These are phyloP conservation scores for Phyllosticta ampelicida DNA, from an alignment of 2,329 filamentous ascomycete species.

Conservation along the genomic window DNA sequence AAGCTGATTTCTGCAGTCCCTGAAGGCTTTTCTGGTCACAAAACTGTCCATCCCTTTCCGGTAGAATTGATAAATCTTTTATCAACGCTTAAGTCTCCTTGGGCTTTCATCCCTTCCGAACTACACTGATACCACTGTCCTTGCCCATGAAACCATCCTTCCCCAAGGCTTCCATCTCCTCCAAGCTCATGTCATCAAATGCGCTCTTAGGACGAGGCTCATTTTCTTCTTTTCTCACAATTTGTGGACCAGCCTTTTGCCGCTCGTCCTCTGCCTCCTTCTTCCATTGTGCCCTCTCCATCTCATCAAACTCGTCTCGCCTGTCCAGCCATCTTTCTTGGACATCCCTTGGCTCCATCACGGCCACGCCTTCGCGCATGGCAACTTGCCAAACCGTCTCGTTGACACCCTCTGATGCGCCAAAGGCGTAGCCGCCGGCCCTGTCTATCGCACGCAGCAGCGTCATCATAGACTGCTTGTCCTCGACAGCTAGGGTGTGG, in stretches of 20 bases:
- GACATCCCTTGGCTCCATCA: slow-evolving; percentile 76
- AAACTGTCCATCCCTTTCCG: not conserved
- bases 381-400: slow-evolving; percentile 96
- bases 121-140: slow-evolving; percentile 60
- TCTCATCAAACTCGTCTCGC: slow-evolving; percentile 75
- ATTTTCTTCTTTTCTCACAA: slow-evolving; percentile 11
- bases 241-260: slow-evolving; percentile 4
- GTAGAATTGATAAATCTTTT: not conserved
- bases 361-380: slow-evolving; percentile 60
- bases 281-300: slow-evolving; percentile 64
- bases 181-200: slow-evolving; percentile 26
- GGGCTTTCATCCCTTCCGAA: slow-evolving; percentile 41
- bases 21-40: too few relatives aligned
- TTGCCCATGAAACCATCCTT: slow-evolving; percentile 11
- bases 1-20: too few relatives aligned
- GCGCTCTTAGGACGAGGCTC: slow-evolving; percentile 6
- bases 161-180: slow-evolving; percentile 27
- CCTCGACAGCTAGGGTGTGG: slow-evolving; percentile 89
- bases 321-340: slow-evolving; percentile 93
- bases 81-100: not conserved
- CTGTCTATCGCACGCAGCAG: slow-evolving; percentile 81
- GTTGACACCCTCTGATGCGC: slow-evolving; percentile 73
- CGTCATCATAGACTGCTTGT: slow-evolving; percentile 94
- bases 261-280: slow-evolving; percentile 51
- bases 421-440: slow-evolving; percentile 87